A percentile compares a stretch with the other conserved stretches of the same genome.
These are phyloP conservation scores for Penicillium sclerotigenum DNA, from an alignment of 2,329 filamentous ascomycete species.

Conservation along the genomic window DNA sequence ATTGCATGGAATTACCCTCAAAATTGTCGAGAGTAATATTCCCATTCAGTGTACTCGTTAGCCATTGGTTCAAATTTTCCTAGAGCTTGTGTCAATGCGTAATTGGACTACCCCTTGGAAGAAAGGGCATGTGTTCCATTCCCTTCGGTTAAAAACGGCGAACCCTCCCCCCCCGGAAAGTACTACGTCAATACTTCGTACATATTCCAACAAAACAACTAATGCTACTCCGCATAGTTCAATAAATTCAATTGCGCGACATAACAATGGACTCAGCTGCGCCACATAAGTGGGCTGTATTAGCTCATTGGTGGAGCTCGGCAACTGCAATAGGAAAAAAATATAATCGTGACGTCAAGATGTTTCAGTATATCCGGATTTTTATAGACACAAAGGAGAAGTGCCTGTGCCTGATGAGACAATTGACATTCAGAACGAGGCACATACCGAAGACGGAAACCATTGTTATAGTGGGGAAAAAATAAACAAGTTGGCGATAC, in stretches of 20 bases:
- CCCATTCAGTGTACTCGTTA: background rate
- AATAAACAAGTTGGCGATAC: background rate
- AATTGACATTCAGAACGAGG: conserved; percentile 11
- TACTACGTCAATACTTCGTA: background rate
- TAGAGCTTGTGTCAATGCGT: background rate
- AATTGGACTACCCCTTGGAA: background rate
- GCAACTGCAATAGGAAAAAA: conserved; percentile 3
- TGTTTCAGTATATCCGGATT: conserved; percentile 17
- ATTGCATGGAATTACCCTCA: background rate
- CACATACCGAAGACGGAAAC: conserved; percentile 1
- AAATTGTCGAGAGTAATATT: background rate
- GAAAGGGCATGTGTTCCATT: background rate
- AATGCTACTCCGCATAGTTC: background rate
- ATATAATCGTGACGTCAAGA: conserved; percentile 24
- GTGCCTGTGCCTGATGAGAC: conserved; percentile 13
- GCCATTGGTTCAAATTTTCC: background rate
- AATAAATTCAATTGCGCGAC: background rate
- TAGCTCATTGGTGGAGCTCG: conserved; percentile 15
- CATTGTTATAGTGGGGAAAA: background rate
- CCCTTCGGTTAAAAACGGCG: background rate
- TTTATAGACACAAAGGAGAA: background rate
- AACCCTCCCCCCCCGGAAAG: background rate
- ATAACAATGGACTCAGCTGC: conserved; percentile 9
- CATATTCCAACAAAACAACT: background rate
- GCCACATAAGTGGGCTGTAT: conserved; percentile 22